Evolutionary conservation across 441 rosid genomes (phyloP).

Genomic region (Jatropha podagrica): DNA sequence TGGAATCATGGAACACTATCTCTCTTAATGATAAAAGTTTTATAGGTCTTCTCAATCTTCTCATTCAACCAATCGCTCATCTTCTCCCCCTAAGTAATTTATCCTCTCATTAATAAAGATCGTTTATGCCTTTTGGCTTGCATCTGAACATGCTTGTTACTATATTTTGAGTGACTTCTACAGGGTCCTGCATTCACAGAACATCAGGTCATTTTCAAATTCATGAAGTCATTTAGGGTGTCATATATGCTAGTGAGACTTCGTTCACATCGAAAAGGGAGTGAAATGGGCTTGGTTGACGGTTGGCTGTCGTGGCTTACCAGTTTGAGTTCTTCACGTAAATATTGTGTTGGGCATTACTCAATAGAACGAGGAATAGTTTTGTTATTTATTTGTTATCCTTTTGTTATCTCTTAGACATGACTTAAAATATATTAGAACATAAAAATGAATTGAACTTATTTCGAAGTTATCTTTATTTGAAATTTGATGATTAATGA

Average conservation of each 20-base stretch:
- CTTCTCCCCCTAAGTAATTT: slow-evolving; percentile 41
- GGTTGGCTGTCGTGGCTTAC: no score
- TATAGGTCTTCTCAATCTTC: slow-evolving; percentile 51
- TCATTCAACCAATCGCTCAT: slow-evolving; percentile 27
- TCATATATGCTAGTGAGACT: slow-evolving; percentile 7
- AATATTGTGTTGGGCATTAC: background rate
- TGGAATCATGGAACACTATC: background rate
- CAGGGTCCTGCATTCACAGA: slow-evolving; percentile 53
- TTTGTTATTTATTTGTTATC: no score
- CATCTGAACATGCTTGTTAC: background rate
- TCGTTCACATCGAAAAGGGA: no score
- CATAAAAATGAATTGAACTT: no score
- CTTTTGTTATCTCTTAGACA: no score
- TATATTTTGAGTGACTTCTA: slow-evolving; percentile 26
- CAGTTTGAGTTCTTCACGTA: background rate
- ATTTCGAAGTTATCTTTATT: no score
- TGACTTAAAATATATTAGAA: no score
- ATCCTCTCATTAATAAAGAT: slow-evolving; percentile 13
- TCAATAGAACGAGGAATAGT: background rate
- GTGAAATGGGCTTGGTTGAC: no score
- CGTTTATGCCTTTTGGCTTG: slow-evolving; percentile 1
- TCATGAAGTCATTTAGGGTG: slow-evolving; percentile 68
- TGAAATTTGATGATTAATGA: no score
- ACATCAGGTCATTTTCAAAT: slow-evolving; percentile 56
- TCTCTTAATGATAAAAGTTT: background rate